Evolutionary conservation across 1,284 basidiomycete species (phyloP), one percentile per base, ranked within the genome.

Genomic region (Cryptococcus sp.): DNA sequence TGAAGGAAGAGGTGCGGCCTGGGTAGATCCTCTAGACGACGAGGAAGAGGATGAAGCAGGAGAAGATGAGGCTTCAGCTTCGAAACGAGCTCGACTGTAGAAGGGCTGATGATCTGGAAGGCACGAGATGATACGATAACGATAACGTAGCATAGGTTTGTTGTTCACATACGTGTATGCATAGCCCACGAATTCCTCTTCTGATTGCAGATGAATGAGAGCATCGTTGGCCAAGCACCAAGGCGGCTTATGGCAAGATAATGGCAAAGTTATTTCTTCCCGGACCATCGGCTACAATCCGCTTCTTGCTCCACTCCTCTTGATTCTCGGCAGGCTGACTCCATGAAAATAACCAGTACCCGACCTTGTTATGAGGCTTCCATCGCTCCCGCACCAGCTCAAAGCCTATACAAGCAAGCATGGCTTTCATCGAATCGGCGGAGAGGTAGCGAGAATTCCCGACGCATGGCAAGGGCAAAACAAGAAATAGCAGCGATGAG

Each of bases 261-360:
- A 91, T 82, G 48, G 77, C 76, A 63, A 91, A 91, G 69, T 91
- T 91, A 66, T 92, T 91, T 60, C 84, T 78, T 63, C 80, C 78
- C 0, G 60, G 49, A 0, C 87, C 87, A 47, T 78, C 74, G 18
- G 81, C 76, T 44, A 85, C 69, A 2, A 83, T 74, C 2, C 45
- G 63, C 70, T 88, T 89, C 73, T 77, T 83, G 37, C 2, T 53
- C 58, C 31, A 65, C 34, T 10, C 36, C 32, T 46, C 19, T 60
- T 45, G 51, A 25, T 18, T 49, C 43, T 43, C 40, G 35, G 54
- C 45, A 16, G 28, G 26, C 14, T 43, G 38, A 21, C 47, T 42
- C 64, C 68, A 65, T 14, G 54, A 47, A 57, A 60, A 74, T 7
- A 73, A 52, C 66, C 68, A 73, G 42, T 72, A 75, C 5, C 62